Evolutionary conservation across 176 grass and related monocot species (phyloP).

Genomic region (Oryza brachyantha): DNA sequence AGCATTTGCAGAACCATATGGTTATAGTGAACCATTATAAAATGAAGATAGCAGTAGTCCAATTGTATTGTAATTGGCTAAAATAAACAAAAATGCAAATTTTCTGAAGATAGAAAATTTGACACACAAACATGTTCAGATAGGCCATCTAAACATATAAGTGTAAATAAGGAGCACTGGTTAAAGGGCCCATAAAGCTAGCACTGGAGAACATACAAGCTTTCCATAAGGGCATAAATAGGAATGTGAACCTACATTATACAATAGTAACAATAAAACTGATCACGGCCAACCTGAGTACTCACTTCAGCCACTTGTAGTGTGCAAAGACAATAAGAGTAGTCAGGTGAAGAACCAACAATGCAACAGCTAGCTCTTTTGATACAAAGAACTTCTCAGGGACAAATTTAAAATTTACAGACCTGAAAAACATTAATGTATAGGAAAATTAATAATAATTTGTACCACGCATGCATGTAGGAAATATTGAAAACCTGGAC

Average conservation of each 20-base stretch:
- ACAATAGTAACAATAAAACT: not conserved
- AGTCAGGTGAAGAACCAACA: conserved; percentile 80
- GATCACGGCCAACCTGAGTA: conserved; percentile 25
- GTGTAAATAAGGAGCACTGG: not conserved
- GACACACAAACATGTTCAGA: not conserved
- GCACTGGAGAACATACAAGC: not conserved
- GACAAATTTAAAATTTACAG: conserved; percentile 96
- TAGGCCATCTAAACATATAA: not conserved
- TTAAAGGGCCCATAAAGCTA: not conserved
- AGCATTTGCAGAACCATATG: conserved; percentile 2
- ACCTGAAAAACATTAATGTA: conserved; percentile 48
- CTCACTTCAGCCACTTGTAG: conserved; percentile 89
- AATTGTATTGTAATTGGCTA: not conserved
- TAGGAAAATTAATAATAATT: conserved; percentile 7
- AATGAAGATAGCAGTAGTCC: not conserved
- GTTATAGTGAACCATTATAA: not conserved
- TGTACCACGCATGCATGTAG: not conserved
- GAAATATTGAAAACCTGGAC: not conserved
- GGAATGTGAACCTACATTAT: not conserved
- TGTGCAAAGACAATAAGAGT: conserved; percentile 84
- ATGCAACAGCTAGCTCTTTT: conserved; percentile 69
- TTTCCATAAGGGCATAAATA: not conserved
- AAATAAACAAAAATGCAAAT: not conserved
- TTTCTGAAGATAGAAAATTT: not conserved
- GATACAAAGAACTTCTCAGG: conserved; percentile 91